Base-by-base conservation (phyloP, 257 asterid genomes). In the Catharanthus roseus region DNA sequence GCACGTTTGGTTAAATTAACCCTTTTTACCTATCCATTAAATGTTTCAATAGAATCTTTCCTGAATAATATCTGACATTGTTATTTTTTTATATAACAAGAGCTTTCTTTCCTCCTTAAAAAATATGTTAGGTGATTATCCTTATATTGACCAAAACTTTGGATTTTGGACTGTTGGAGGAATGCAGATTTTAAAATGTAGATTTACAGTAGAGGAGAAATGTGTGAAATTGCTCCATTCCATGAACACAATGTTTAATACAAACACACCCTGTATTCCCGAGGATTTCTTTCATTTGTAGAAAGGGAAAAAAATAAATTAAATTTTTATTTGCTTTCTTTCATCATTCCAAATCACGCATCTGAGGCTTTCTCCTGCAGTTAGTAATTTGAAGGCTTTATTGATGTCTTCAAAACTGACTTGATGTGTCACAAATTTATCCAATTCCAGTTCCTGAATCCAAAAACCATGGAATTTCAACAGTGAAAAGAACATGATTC, bases 301-400 rank as follows among this genome's bases (percentile, higher is more conserved):
- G 51, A 13, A 45, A 38, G 42, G 8, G 42, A 38, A 38, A 38
- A 38, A 38, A 38, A 13, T 11, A 6, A 44, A n/a, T n/a, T n/a
- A n/a, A n/a, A n/a, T 8, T 0, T 3, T 49, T 23, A 49, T 49
- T 18, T 51, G 12, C n/a, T n/a, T n/a, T n/a, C 3, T 5, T 19
- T 33, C 33, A 26, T 87, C 85, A 96, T 90, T 90, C 97, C 98
- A 92, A 49, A 92, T 90, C 78, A 92, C 95, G 72, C 97, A 88
- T 47, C 93, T 85, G 36, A 92, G 85, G 83, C 97, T 80, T 83
- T 90, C 85, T 6, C 97, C 95, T 74, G 85, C 74, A 33, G 85
- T 13, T 38, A 92, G 85, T 11, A 92, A 72, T 26, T 92, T 90
- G 5, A 92, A 84, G 33, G 98, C 96, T 79, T 79, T 80, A 80